Percentiles rank a stretch among this genome's conserved stretches.
Conservation (phyloP, 768 basidiomycete species). For the Cystobasidiopsis lactophilus region DNA sequence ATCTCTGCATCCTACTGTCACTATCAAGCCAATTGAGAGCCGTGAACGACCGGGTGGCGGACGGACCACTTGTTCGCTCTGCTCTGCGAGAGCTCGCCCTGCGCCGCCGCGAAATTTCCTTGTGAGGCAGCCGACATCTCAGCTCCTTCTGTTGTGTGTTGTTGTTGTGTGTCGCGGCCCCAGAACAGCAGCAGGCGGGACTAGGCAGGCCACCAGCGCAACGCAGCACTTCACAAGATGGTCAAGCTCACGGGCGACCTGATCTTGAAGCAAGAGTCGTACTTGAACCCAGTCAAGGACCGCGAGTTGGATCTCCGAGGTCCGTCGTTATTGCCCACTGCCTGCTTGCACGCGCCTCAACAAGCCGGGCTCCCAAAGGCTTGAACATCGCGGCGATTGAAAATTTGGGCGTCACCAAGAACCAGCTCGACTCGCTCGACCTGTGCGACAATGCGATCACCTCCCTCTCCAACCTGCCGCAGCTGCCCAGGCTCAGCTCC, state of each 20-base stretch:
- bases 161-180: too few species aligned
- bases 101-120: too few species aligned
- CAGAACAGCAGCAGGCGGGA: too few species aligned
- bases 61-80: too few species aligned
- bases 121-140: too few species aligned
- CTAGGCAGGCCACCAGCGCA: too few species aligned
- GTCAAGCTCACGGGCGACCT: slow-evolving; percentile 92
- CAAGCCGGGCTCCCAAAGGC: slow-evolving; percentile 31
- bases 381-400: slow-evolving; percentile 88
- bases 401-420: slow-evolving; percentile 79
- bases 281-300: slow-evolving; percentile 63
- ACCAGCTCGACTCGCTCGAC: slow-evolving; percentile 84
- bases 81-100: too few species aligned
- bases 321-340: slow-evolving; percentile 19
- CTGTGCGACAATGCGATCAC: slow-evolving; percentile 75
- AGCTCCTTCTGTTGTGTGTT: too few species aligned
- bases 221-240: neutral
- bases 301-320: slow-evolving; percentile 80
- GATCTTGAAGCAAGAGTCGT: slow-evolving; percentile 48
- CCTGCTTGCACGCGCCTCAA: neutral
- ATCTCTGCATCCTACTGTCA: too few species aligned
- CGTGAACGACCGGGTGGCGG: too few species aligned
- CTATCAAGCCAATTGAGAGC: too few species aligned
- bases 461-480: slow-evolving; percentile 60
- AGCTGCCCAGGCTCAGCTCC: slow-evolving; percentile 60